A percentile compares a stretch with the other conserved stretches of the same genome.
Evolutionary conservation across 768 basidiomycete genomes (phyloP).

Genomic region (Sarcomyxa edulis): DNA sequence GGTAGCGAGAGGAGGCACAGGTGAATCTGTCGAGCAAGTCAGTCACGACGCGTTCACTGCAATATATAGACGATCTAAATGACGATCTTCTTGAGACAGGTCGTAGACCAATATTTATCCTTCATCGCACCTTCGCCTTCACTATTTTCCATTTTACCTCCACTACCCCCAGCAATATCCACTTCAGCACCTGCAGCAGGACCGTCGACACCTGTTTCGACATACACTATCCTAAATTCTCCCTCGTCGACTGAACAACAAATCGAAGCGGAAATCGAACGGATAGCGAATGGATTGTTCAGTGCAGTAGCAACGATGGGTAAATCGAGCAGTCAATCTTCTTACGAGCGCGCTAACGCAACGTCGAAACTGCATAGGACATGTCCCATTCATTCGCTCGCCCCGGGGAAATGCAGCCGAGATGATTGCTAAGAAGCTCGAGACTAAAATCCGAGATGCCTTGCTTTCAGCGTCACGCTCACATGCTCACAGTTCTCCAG

Average conservation of each 20-base stretch:
- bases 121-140: conserved; percentile 92
- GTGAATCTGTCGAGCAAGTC: conserved; percentile 78
- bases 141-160: conserved; percentile 84
- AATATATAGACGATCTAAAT: conserved; percentile 15
- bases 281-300: conserved; percentile 86
- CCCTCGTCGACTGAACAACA: conserved; percentile 85
- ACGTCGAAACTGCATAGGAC: conserved; percentile 43
- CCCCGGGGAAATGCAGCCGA: conserved; percentile 97
- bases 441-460: conserved; percentile 85
- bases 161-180: conserved; percentile 32
- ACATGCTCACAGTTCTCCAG: conserved; percentile 34
- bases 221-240: conserved; percentile 87
- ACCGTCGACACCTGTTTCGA: conserved; percentile 39
- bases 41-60: conserved; percentile 6
- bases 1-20: conserved; percentile 80
- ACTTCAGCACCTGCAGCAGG: conserved; percentile 26
- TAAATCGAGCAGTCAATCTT: conserved; percentile 22
- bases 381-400: conserved; percentile 91
- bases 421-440: conserved; percentile 97
- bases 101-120: conserved; percentile 95
- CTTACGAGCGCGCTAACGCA: background rate
- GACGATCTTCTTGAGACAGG: conserved; percentile 36
- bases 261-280: conserved; percentile 91
- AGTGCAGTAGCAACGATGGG: conserved; percentile 87
- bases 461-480: conserved; percentile 66